Conservation (phyloP, 2,329 filamentous ascomycete species). For the Pseudogymnoascus sp. region DNA sequence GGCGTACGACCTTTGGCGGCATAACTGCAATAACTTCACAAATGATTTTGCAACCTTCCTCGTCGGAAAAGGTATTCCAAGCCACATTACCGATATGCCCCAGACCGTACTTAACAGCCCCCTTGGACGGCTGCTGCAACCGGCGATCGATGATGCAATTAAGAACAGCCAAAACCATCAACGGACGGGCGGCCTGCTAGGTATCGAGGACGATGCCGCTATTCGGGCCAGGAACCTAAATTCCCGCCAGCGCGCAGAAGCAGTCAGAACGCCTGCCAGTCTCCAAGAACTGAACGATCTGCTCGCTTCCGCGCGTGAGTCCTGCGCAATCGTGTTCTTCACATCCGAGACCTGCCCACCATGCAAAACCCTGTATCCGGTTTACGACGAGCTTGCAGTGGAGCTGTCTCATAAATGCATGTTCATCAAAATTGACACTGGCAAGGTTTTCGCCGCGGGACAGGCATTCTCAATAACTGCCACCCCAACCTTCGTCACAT, state of each 20-base stretch:
- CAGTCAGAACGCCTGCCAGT: conserved; percentile 54
- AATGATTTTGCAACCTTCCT: conserved; percentile 89
- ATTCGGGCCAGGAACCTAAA: conserved; percentile 11
- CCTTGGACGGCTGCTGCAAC: conserved; percentile 79
- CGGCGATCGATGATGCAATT: conserved; percentile 61
- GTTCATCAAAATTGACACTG: conserved; percentile 78
- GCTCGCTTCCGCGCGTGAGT: conserved; percentile 50
- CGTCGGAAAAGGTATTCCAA: conserved; percentile 78
- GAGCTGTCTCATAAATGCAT: conserved; percentile 60
- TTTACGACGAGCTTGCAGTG: conserved; percentile 71
- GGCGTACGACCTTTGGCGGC: conserved; percentile 80
- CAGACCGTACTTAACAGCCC: conserved; percentile 77
- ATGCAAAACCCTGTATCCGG: conserved; percentile 74
- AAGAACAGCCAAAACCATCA: conserved; percentile 53
- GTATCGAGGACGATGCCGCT: conserved; percentile 18
- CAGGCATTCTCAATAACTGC: conserved; percentile 60
- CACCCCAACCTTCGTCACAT: conserved; percentile 86
- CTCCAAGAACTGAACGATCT: conserved; percentile 52
- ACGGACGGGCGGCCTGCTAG: conserved; percentile 22
- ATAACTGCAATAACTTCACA: conserved; percentile 98
- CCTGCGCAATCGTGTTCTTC: conserved; percentile 82
- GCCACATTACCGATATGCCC: conserved; percentile 77
- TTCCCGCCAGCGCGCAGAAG: conserved; percentile 28
- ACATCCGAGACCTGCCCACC: conserved; percentile 80
- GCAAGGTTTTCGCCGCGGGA: conserved; percentile 54